phyloP scores from a whole-genome alignment of 202 grass and related monocot genomes.

The Setaria viridis region DNA sequence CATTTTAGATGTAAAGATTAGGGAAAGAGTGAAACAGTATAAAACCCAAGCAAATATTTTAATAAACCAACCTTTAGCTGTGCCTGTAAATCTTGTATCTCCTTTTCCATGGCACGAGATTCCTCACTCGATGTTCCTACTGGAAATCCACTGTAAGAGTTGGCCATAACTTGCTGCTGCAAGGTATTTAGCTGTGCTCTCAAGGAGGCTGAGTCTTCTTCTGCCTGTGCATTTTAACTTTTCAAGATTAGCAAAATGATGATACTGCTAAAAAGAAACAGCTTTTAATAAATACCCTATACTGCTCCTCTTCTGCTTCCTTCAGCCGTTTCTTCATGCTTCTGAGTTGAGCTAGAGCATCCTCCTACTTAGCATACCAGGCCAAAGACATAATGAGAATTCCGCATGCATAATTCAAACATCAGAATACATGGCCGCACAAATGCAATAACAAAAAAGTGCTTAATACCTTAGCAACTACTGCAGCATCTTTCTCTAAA shows the following conservation, averaged over 20 bases:
- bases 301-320: constrained; percentile 98
- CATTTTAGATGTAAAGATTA: constrained; percentile 44
- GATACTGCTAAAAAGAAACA: neutral
- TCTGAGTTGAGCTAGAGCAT: constrained; percentile 84
- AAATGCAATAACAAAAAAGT: constrained; percentile 24
- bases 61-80: constrained; percentile 61
- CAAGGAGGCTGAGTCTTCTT: constrained; percentile 87
- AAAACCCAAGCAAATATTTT: neutral
- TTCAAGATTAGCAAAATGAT: constrained; percentile 44
- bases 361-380: constrained; percentile 68
- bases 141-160: constrained; percentile 58
- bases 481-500: constrained; percentile 90
- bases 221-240: constrained; percentile 59
- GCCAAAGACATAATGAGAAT: constrained; percentile 1
- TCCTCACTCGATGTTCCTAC: constrained; percentile 56
- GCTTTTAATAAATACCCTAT: constrained; percentile 70
- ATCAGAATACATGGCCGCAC: neutral
- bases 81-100: constrained; percentile 85
- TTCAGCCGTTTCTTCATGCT: constrained; percentile 88
- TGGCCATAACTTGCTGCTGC: constrained; percentile 73
- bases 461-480: constrained; percentile 72
- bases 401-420: constrained; percentile 35
- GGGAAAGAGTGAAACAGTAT: constrained; percentile 33
- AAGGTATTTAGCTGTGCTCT: constrained; percentile 88
- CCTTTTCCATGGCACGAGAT: constrained; percentile 77